Evolutionary conservation across 345 rosid genomes (phyloP), one percentile per base, ranked within the genome.

Genomic region (Salix arbutifolia): DNA sequence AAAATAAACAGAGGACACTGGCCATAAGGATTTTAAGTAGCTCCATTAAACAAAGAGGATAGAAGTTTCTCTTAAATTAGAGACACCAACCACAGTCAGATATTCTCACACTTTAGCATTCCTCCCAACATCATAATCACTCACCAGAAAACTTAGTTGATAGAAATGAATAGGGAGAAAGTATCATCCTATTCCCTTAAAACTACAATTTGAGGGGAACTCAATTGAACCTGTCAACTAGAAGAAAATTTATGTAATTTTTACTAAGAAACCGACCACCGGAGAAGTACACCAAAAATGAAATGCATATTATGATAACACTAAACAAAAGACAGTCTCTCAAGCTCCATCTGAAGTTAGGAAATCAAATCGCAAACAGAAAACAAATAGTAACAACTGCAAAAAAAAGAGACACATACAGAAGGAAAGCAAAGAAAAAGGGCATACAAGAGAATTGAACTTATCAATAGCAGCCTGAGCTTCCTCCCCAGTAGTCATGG

Each of bases 401-500:
- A 4, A 8, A 40, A 28, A 11, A 31, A 8, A 16, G n/a, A 67
- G 19, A 16, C 13, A 40, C 3, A 7, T 18, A 28, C 62, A 28
- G n/a, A 8, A 50, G 31, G 44, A 31, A 75, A 17, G 1, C 1
- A 9, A 23, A 42, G 25, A 17, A 78, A 33, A 40, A 30, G 23
- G 72, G 75, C 88, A 76, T 86, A 88, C 93, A 76, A 82, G 82
- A 78, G 88, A 30, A 75, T 90, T 85, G 12, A 90, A 83, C 78
- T 90, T 92, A 65, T 93, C 94, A 76, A 91, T 72, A 83, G 84
- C 96, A 75, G 93, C 89, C 84, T 91, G 93, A 81, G 99, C 97
- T 84, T 85, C 97, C 85, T 89, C 90, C 21, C 86, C 91, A 4
- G 94, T 83, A 79, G 88, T 82, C 97, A 93, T 90, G 7, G 98